phyloP scores from a whole-genome alignment of 106 monocot species.

The Dendrobium catenatum region DNA sequence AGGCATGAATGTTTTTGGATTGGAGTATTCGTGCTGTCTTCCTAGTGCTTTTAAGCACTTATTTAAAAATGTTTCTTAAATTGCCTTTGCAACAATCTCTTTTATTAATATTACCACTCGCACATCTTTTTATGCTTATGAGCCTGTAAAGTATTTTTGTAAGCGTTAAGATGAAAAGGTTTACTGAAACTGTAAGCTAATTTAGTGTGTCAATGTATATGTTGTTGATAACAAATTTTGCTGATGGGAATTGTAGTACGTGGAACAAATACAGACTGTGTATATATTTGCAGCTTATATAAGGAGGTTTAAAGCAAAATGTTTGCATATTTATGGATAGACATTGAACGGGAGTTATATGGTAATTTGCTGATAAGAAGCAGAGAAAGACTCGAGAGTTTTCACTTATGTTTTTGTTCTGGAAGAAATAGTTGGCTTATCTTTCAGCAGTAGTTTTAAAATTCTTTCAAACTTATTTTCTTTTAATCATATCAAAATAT shows the following conservation, averaged over 20 bases:
- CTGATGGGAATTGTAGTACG: not conserved
- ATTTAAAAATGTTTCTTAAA: not conserved
- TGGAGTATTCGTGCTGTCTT: not conserved
- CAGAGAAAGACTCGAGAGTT: not conserved
- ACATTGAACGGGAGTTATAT: not conserved
- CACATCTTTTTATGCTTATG: not conserved
- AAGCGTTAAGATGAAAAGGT: not conserved
- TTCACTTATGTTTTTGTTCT: not conserved
- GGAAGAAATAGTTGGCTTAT: not conserved
- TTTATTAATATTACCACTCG: not conserved
- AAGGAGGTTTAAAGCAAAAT: not conserved
- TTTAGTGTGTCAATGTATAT: not conserved
- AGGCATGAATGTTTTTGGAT: not conserved
- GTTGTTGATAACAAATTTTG: not conserved
- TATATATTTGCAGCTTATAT: not conserved
- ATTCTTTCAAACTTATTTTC: not conserved
- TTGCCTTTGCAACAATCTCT: not conserved
- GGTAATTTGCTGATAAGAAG: not conserved
- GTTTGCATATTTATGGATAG: not conserved
- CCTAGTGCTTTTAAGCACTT: not conserved
- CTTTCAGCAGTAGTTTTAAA: not conserved
- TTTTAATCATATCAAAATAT: not conserved
- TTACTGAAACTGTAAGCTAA: not conserved
- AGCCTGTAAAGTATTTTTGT: not conserved
- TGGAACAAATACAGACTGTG: not conserved